Evolutionary conservation across 768 basidiomycete genomes (phyloP).

Genomic region (Collybia nuda): DNA sequence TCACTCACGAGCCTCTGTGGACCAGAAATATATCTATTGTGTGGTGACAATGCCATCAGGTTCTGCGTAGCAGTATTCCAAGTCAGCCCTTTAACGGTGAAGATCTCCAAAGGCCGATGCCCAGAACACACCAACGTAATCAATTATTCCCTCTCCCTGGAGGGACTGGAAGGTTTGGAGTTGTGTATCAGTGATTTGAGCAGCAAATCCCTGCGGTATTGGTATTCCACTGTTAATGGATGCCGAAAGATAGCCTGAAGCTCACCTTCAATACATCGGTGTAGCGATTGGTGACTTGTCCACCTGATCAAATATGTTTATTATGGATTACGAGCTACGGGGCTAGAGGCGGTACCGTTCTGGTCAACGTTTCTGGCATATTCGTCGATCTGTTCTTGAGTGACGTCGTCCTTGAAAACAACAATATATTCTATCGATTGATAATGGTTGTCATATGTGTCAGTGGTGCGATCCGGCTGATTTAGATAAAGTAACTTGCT

Average conservation of each 20-base stretch:
- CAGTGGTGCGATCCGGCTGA: not conserved
- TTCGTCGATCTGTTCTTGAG: slow-evolving; percentile 38
- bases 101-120: not conserved
- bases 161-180: slow-evolving; percentile 31
- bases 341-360: slow-evolving; percentile 28
- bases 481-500: slow-evolving; percentile 1
- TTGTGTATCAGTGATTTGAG: slow-evolving; percentile 22
- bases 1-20: not conserved
- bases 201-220: slow-evolving; percentile 26
- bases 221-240: not conserved
- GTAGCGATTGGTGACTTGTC: slow-evolving; percentile 39
- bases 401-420: slow-evolving; percentile 48
- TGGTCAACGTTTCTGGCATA: slow-evolving; percentile 35
- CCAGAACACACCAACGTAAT: slow-evolving; percentile 44
- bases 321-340: not conserved
- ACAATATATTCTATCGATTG: slow-evolving; percentile 47
- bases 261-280: slow-evolving; percentile 34
- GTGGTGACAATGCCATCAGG: slow-evolving; percentile 40
- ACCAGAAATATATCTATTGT: slow-evolving; percentile 22
- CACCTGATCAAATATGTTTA: slow-evolving; percentile 29
- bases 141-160: slow-evolving; percentile 29
- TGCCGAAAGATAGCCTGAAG: not conserved
- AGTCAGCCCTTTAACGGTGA: not conserved
- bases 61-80: slow-evolving; percentile 26
- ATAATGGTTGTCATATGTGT: too few species aligned